Conservation (phyloP, 192 early-diverging fungal genomes). For the Phycomyces blakesleeanus region DNA sequence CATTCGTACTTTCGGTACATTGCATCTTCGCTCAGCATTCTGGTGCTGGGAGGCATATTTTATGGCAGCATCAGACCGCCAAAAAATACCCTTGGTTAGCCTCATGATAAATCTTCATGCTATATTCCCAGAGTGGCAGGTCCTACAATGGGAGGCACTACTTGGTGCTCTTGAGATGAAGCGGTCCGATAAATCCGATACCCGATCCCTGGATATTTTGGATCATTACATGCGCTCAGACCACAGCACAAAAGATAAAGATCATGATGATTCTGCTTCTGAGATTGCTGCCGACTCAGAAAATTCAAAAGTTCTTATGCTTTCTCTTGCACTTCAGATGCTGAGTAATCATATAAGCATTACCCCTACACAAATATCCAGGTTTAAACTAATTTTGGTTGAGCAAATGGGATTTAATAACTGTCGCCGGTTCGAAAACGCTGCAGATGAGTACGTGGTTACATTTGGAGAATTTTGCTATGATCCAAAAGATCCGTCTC, state of each 20-base stretch:
- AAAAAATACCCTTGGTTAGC: constrained; percentile 37
- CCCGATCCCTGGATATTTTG: constrained; percentile 10
- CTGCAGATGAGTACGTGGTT: constrained; percentile 34
- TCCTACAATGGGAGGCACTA: constrained; percentile 38
- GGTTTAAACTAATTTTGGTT: constrained; percentile 47
- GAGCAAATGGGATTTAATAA: constrained; percentile 48
- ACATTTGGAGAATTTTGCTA: constrained; percentile 40
- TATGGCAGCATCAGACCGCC: constrained; percentile 29
- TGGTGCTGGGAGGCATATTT: constrained; percentile 59
- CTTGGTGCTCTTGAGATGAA: constrained; percentile 27
- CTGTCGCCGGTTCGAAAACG: constrained; percentile 34
- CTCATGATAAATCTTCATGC: constrained; percentile 54
- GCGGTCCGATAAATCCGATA: neutral
- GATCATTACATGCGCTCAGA: constrained; percentile 26
- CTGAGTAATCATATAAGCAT: constrained; percentile 47
- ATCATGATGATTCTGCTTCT: neutral
- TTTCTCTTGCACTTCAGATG: constrained; percentile 55
- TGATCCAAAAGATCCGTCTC: constrained; percentile 32
- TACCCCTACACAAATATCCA: constrained; percentile 38
- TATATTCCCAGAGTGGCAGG: constrained; percentile 52
- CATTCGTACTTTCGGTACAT: constrained; percentile 43
- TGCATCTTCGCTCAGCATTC: constrained; percentile 45
- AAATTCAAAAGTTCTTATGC: constrained; percentile 38
- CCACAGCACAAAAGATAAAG: neutral
- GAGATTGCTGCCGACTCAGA: constrained; percentile 25